Conservation (phyloP, 2,329 filamentous ascomycete species). For the Helicocarpus griseus region DNA sequence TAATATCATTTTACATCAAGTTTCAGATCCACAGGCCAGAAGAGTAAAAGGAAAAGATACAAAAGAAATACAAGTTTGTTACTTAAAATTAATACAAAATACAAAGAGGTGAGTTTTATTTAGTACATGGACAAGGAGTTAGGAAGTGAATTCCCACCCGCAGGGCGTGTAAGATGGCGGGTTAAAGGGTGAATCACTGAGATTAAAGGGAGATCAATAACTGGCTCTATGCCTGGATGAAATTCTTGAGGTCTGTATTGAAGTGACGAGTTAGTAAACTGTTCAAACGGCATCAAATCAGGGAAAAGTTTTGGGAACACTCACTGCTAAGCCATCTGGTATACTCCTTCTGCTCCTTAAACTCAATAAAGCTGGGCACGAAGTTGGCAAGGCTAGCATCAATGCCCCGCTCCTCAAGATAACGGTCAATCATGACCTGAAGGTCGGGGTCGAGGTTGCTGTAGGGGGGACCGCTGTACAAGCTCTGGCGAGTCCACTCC, state of each 20-base stretch:
- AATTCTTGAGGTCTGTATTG: conserved; percentile 64
- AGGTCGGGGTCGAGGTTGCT: conserved; percentile 92
- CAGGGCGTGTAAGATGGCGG: no score
- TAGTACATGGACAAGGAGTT: neutral
- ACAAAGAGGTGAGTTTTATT: neutral
- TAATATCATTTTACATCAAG: no score
- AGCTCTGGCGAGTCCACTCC: conserved; percentile 62
- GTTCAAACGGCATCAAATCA: conserved; percentile 2
- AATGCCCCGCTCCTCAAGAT: conserved; percentile 88
- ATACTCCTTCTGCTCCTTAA: conserved; percentile 99
- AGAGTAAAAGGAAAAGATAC: neutral
- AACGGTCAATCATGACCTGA: conserved; percentile 83
- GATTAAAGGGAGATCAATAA: neutral
- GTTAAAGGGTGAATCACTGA: no score
- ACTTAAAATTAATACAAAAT: neutral
- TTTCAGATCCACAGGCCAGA: no score
- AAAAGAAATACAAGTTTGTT: neutral
- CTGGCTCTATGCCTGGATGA: conserved; percentile 57
- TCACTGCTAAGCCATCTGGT: conserved; percentile 70
- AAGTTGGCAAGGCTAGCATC: conserved; percentile 79
- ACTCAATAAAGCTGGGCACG: conserved; percentile 90
- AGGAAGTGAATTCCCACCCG: neutral
- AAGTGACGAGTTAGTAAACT: conserved; percentile 12
- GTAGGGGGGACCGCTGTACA: conserved; percentile 88
- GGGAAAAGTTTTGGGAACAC: conserved; percentile 33